These are phyloP conservation scores for Zelonia costaricensis DNA, from an alignment of 208 protist genomes.

Conservation along the genomic window DNA sequence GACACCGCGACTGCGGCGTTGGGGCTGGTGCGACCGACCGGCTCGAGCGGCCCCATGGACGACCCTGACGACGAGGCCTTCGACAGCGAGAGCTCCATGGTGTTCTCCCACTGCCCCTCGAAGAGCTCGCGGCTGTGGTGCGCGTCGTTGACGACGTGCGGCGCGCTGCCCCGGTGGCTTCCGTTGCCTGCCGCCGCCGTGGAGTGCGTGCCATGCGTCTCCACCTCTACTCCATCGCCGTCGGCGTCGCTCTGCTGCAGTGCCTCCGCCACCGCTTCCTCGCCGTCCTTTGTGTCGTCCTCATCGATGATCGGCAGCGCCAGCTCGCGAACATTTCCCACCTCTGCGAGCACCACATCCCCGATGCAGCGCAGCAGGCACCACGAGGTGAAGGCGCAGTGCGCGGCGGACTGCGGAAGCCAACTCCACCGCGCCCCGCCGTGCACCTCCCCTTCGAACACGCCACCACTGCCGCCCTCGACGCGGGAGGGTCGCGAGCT, in stretches of 20 bases:
- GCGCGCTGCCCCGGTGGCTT: background rate
- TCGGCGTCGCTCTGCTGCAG: too few species aligned
- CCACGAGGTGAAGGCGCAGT: conserved; percentile 15
- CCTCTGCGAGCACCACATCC: conserved; percentile 18
- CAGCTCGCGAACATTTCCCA: conserved; percentile 10
- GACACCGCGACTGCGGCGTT: background rate
- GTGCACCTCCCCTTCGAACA: too few species aligned
- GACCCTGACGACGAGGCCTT: conserved; percentile 17
- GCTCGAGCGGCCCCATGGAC: conserved; percentile 17
- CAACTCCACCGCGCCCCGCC: conserved; percentile 18
- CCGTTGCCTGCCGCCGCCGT: background rate
- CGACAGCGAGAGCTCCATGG: background rate
- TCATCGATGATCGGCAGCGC: background rate
- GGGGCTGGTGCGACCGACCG: too few species aligned
- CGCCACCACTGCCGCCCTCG: too few species aligned
- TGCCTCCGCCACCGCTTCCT: too few species aligned
- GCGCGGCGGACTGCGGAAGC: conserved; percentile 12
- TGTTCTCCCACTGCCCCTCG: background rate
- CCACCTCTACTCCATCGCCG: background rate
- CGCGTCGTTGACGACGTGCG: background rate
- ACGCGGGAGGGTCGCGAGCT: too few species aligned
- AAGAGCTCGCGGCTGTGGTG: too few species aligned
- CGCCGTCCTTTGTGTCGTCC: background rate
- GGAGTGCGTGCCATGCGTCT: background rate
- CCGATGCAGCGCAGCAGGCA: conserved; percentile 29